Conservation (phyloP, 805 yeast genomes). For the Metschnikowia vanudenii region DNA sequence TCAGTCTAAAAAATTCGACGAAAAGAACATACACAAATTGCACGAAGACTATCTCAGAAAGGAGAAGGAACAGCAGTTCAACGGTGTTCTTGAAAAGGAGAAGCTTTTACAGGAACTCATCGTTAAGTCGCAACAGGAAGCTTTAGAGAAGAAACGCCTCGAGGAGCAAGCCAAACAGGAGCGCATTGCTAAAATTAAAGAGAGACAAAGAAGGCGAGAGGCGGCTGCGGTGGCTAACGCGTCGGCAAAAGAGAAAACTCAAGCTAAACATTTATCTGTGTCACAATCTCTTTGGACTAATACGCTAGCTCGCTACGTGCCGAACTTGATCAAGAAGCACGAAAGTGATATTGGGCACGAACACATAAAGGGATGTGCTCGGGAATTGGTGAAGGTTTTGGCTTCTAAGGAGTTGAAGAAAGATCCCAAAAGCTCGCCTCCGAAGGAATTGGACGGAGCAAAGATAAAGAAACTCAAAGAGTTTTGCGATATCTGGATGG, state of each 20-base stretch:
- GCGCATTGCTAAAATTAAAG: slow-evolving; percentile 23
- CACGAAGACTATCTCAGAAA: slow-evolving; percentile 36
- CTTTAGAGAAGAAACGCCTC: slow-evolving; percentile 29
- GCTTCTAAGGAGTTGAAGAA: slow-evolving; percentile 65
- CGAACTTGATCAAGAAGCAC: slow-evolving; percentile 70
- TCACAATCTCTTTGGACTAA: slow-evolving; percentile 41
- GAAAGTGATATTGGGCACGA: slow-evolving; percentile 69
- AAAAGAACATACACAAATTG: slow-evolving; percentile 26
- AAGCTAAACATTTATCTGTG: slow-evolving; percentile 6
- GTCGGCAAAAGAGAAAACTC: slow-evolving; percentile 3
- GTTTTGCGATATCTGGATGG: slow-evolving; percentile 66
- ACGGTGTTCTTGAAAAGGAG: slow-evolving; percentile 35
- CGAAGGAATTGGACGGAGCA: slow-evolving; percentile 57
- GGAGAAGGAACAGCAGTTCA: slow-evolving; percentile 33
- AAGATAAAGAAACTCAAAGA: slow-evolving; percentile 67
- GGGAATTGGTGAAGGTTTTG: slow-evolving; percentile 68
- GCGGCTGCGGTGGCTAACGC: slow-evolving; percentile 11
- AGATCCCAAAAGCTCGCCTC: slow-evolving; percentile 43
- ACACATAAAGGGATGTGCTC: slow-evolving; percentile 70
- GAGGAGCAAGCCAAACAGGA: slow-evolving; percentile 25
- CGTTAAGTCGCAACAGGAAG: slow-evolving; percentile 30
- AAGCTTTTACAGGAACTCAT: slow-evolving; percentile 37
- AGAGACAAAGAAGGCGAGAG: slow-evolving; percentile 17
- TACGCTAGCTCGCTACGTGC: slow-evolving; percentile 70
- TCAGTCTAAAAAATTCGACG: slow-evolving; percentile 11